Conservation (phyloP, 495 filamentous ascomycete genomes). For the Massariosphaeria phaeospora region DNA sequence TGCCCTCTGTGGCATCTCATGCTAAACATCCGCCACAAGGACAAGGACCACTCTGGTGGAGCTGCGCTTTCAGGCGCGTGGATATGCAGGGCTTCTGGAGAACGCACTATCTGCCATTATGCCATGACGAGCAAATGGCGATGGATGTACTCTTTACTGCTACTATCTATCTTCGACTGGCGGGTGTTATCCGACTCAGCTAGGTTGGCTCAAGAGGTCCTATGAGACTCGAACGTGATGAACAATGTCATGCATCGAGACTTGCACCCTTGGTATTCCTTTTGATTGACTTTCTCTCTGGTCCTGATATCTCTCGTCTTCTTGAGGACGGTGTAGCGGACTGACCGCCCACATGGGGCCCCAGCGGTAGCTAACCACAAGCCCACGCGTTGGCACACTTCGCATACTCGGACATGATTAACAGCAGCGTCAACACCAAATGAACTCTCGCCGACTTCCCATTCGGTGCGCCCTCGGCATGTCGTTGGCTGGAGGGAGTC, state of each 20-base stretch:
- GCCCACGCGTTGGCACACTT: background rate
- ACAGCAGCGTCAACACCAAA: slow-evolving; percentile 16
- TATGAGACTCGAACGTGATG: slow-evolving; percentile 28
- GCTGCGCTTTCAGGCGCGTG: background rate
- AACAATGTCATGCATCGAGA: slow-evolving; percentile 30
- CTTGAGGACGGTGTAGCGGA: background rate
- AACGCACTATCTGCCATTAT: slow-evolving; percentile 24
- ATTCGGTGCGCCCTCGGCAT: background rate
- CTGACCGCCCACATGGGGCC: background rate
- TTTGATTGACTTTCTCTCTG: background rate
- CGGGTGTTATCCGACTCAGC: slow-evolving; percentile 6
- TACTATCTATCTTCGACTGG: background rate
- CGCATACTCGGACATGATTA: background rate
- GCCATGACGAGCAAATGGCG: slow-evolving; percentile 28
- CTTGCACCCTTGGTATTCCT: slow-evolving; percentile 14
- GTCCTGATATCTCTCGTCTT: background rate
- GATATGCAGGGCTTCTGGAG: slow-evolving; percentile 2
- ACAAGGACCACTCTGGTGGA: background rate
- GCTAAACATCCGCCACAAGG: slow-evolving; percentile 23
- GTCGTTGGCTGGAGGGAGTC: too few species aligned
- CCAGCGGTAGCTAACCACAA: background rate
- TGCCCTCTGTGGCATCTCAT: slow-evolving; percentile 9
- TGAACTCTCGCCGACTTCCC: slow-evolving; percentile 5
- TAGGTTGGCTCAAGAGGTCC: slow-evolving; percentile 21
- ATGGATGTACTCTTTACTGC: slow-evolving; percentile 28